Percentiles rank a stretch among this genome's conserved stretches.
Evolutionary conservation across 768 basidiomycete genomes (phyloP).

Genomic region (Cystobasidium tubakii): DNA sequence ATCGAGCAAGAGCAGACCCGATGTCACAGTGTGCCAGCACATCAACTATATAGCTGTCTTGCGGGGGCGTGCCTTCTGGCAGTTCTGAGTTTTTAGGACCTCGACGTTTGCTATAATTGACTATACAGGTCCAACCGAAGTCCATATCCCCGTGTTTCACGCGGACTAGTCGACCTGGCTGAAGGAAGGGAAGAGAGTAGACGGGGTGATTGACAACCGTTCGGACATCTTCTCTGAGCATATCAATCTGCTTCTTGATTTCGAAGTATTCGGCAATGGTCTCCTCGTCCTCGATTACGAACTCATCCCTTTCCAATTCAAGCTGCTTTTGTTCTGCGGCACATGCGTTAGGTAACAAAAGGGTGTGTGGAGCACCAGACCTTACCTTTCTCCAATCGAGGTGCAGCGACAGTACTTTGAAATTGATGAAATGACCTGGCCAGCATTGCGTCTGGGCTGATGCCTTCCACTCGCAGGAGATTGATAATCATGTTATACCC

Average conservation of each 20-base stretch:
- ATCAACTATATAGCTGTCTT: conserved; percentile 79
- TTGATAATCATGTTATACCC: conserved; percentile 99
- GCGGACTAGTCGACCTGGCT: conserved; percentile 84
- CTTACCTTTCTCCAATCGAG: conserved; percentile 73
- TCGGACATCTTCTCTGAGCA: conserved; percentile 78
- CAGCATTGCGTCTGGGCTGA: conserved; percentile 97
- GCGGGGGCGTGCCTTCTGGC: conserved; percentile 67
- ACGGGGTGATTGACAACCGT: conserved; percentile 91
- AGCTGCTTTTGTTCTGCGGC: conserved; percentile 65
- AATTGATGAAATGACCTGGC: conserved; percentile 98
- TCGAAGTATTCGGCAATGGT: conserved; percentile 86
- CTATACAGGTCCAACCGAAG: conserved; percentile 93
- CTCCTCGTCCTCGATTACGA: conserved; percentile 74
- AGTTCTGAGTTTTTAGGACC: conserved; percentile 60
- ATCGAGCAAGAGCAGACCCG: conserved; percentile 59
- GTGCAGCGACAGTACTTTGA: conserved; percentile 88
- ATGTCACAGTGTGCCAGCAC: conserved; percentile 73
- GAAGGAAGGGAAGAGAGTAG: conserved; percentile 88
- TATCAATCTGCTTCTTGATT: conserved; percentile 82
- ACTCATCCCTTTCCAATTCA: conserved; percentile 61
- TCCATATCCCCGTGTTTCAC: conserved; percentile 78
- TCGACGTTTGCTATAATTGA: conserved; percentile 82
- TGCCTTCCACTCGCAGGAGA: conserved; percentile 94
- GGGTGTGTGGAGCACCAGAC: conserved; percentile 24
- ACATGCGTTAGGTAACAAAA: background rate